A percentile compares a stretch with the other conserved stretches of the same genome.
phyloP scores from a whole-genome alignment of 73 alveolate species.

The Paramecium octaurelia region DNA sequence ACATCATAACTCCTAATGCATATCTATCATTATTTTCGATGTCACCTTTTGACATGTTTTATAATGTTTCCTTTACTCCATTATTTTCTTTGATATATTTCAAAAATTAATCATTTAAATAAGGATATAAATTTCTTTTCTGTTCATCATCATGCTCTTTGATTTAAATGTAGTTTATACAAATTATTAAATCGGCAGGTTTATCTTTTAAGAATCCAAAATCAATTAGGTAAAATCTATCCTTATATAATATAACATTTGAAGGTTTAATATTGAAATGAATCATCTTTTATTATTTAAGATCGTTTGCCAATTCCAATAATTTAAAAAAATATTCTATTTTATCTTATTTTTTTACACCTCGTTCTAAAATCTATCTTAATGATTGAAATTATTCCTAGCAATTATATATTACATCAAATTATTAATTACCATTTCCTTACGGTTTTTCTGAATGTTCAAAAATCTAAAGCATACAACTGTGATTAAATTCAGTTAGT shows the following conservation, averaged over 20 bases:
- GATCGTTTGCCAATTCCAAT: neutral
- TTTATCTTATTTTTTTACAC: too few relatives aligned
- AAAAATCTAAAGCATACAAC: too few relatives aligned
- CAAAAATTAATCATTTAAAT: neutral
- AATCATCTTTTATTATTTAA: neutral
- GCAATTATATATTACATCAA: too few relatives aligned
- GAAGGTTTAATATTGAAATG: neutral
- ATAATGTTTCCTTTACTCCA: too few relatives aligned
- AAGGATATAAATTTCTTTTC: neutral
- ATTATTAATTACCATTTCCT: too few relatives aligned
- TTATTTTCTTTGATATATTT: neutral
- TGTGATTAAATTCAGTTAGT: too few relatives aligned
- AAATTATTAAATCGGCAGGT: neutral
- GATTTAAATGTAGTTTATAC: too few relatives aligned
- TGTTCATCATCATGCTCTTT: too few relatives aligned
- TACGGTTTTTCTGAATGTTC: too few relatives aligned
- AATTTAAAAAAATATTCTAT: neutral
- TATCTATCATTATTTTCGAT: neutral
- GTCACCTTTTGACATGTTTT: too few relatives aligned
- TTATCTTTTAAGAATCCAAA: neutral
- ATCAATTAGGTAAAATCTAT: too few relatives aligned
- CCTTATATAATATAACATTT: neutral
- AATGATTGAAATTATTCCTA: too few relatives aligned
- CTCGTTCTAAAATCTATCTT: neutral
- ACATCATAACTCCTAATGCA: neutral